Percentiles rank a stretch among this genome's conserved stretches.
Conservation (phyloP, 2,329 filamentous ascomycete species). For the Colletotrichum paranaense region DNA sequence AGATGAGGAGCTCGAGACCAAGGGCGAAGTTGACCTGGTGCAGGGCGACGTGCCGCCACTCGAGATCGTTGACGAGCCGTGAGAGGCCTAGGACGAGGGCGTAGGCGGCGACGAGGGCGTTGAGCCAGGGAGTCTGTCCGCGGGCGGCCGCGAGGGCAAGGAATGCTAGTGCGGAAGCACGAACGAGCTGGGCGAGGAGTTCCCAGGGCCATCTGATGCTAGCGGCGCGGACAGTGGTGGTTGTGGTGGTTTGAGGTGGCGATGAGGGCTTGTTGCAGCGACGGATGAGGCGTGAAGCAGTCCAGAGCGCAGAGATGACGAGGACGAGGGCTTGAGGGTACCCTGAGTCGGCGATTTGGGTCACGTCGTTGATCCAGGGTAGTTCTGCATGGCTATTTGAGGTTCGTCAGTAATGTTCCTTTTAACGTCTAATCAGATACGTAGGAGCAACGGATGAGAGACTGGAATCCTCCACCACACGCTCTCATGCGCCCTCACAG, state of each 20-base stretch:
- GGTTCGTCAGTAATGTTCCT: slow-evolving; percentile 6
- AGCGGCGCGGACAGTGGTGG: slow-evolving; percentile 45
- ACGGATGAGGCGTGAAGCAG: slow-evolving; percentile 47
- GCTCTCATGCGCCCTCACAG: neutral
- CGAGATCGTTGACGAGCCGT: slow-evolving; percentile 52
- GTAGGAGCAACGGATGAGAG: neutral
- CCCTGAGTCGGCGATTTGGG: slow-evolving; percentile 53
- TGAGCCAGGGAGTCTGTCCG: slow-evolving; percentile 48
- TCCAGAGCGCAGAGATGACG: slow-evolving; percentile 49
- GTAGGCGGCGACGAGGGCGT: slow-evolving; percentile 51
- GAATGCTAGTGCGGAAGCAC: slow-evolving; percentile 53
- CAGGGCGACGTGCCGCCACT: slow-evolving; percentile 58
- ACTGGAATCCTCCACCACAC: neutral
- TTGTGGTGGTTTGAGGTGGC: slow-evolving; percentile 36
- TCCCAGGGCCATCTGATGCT: slow-evolving; percentile 56
- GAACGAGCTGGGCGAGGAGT: slow-evolving; percentile 52
- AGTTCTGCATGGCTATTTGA: slow-evolving; percentile 15
- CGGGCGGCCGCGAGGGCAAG: slow-evolving; percentile 49
- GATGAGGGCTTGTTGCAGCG: slow-evolving; percentile 42
- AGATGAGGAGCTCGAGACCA: slow-evolving; percentile 48
- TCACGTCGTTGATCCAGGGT: slow-evolving; percentile 51
- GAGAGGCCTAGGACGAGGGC: slow-evolving; percentile 56
- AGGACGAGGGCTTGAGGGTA: slow-evolving; percentile 52
- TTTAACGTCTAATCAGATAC: neutral
- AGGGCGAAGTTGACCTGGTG: slow-evolving; percentile 62